These are phyloP conservation scores for Astrocystis sublimbata DNA, from an alignment of 495 filamentous ascomycete genomes.

Conservation along the genomic window DNA sequence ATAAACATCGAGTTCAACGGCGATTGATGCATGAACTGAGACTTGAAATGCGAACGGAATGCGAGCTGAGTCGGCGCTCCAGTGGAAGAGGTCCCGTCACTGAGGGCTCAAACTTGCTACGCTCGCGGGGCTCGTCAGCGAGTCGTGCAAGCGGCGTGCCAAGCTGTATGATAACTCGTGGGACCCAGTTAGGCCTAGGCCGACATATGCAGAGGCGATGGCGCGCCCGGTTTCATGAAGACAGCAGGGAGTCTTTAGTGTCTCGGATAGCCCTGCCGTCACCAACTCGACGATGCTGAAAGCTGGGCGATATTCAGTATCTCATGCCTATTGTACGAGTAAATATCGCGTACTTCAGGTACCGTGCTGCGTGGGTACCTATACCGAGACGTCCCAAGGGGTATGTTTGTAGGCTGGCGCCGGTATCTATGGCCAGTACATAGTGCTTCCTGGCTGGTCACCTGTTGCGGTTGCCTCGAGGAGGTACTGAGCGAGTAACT, in stretches of 20 bases:
- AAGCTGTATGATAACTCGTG: background rate
- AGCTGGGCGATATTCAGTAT: background rate
- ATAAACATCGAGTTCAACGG: background rate
- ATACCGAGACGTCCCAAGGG: too few relatives aligned
- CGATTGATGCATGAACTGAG: background rate
- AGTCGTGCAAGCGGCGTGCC: slow-evolving; percentile 7
- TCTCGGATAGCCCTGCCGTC: slow-evolving; percentile 6
- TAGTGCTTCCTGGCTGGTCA: too few relatives aligned
- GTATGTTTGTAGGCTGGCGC: too few relatives aligned
- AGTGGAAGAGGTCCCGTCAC: background rate
- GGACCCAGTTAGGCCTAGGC: background rate
- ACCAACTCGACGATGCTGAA: too few relatives aligned
- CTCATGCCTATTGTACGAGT: background rate
- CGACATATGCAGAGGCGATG: background rate
- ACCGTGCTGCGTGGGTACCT: too few relatives aligned
- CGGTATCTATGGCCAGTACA: too few relatives aligned
- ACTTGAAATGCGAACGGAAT: background rate
- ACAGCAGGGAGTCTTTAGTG: background rate
- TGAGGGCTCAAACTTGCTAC: background rate
- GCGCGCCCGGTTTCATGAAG: background rate
- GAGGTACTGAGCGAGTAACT: too few relatives aligned
- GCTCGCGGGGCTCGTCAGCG: background rate
- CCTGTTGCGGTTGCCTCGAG: too few relatives aligned
- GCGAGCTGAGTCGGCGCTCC: slow-evolving; percentile 1
- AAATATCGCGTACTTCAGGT: background rate